phyloP scores from a whole-genome alignment of 1,284 basidiomycete species.

The Naganishia albida region DNA sequence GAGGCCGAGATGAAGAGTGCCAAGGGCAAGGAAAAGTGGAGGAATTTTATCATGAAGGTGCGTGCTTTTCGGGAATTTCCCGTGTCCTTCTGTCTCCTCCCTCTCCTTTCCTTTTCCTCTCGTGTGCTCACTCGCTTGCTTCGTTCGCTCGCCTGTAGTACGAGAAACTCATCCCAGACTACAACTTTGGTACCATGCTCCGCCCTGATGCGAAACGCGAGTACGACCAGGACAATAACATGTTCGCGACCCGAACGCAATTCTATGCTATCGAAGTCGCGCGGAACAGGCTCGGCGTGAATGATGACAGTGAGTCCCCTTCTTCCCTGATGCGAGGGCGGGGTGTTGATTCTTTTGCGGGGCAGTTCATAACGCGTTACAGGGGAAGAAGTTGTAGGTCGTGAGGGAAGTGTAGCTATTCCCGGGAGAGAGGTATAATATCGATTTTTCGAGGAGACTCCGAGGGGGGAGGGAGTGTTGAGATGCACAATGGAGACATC shows the following conservation, averaged over 20 bases:
- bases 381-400: too few species aligned
- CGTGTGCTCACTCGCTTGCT: background rate
- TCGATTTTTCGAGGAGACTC: too few species aligned
- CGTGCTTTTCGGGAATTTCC: background rate
- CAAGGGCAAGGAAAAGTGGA: conserved; percentile 89
- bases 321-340: too few species aligned
- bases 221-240: conserved; percentile 90
- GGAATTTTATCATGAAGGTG: conserved; percentile 81
- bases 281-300: conserved; percentile 86
- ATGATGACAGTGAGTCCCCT: conserved; percentile 60
- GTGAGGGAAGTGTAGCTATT: too few species aligned
- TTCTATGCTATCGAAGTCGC: conserved; percentile 95
- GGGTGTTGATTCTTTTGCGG: too few species aligned
- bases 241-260: conserved; percentile 76
- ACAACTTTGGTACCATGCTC: conserved; percentile 96
- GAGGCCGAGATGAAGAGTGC: conserved; percentile 94
- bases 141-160: conserved; percentile 54
- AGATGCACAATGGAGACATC: too few species aligned
- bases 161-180: conserved; percentile 84
- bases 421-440: too few species aligned
- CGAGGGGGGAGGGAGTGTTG: too few species aligned
- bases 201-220: conserved; percentile 76
- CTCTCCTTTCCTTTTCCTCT: background rate
- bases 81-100: conserved; percentile 41
- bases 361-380: too few species aligned